These are phyloP conservation scores for Leccinum olivaceopallidum DNA, from an alignment of 768 basidiomycete species.

Conservation along the genomic window DNA sequence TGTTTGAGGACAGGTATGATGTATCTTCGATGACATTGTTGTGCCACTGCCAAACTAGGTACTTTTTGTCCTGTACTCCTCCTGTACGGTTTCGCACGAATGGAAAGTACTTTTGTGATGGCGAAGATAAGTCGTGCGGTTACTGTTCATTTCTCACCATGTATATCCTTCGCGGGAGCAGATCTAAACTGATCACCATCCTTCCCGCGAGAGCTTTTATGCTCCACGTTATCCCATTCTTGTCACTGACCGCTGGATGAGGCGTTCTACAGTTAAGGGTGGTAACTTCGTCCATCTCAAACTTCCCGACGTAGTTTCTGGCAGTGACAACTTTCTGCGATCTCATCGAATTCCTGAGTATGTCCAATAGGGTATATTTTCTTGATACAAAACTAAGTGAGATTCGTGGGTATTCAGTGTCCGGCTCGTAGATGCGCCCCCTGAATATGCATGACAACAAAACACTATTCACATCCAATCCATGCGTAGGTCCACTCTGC, in stretches of 20 bases:
- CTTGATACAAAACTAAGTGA: too few relatives aligned
- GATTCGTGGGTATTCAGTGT: too few relatives aligned
- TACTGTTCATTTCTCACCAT: too few relatives aligned
- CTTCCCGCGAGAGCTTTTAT: too few relatives aligned
- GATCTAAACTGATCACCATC: too few relatives aligned
- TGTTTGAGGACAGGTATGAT: slow-evolving; percentile 14
- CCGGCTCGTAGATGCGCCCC: too few relatives aligned
- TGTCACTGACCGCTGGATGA: not conserved
- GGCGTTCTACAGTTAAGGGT: not conserved
- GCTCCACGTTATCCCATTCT: too few relatives aligned
- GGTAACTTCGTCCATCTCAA: not conserved
- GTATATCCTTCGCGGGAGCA: too few relatives aligned
- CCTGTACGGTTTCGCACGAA: not conserved
- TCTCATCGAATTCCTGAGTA: too few relatives aligned
- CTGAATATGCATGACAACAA: not conserved
- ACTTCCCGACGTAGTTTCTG: too few relatives aligned
- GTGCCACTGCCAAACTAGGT: slow-evolving; percentile 1
- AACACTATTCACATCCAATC: not conserved
- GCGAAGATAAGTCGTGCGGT: not conserved
- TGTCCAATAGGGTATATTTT: not conserved
- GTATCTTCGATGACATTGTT: slow-evolving; percentile 14
- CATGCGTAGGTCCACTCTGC: not conserved
- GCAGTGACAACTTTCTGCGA: too few relatives aligned
- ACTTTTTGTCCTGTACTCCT: not conserved
- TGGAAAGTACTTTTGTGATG: not conserved